These are phyloP conservation scores for Didymella arachidicola DNA, from an alignment of 2,329 filamentous ascomycete genomes.

Conservation along the genomic window DNA sequence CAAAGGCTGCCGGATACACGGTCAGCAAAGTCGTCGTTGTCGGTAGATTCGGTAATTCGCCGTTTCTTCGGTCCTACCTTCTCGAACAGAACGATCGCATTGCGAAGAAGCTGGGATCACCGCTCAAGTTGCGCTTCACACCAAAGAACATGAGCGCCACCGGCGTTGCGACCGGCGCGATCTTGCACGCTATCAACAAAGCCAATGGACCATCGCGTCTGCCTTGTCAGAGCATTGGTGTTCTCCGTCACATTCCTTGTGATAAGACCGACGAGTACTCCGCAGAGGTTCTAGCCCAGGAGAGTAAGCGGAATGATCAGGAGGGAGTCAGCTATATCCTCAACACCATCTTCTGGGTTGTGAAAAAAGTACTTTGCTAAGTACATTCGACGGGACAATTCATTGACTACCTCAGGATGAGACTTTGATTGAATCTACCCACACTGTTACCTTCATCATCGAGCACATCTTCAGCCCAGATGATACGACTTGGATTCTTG, in stretches of 20 bases:
- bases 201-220: slow-evolving; percentile 18
- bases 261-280: slow-evolving; percentile 1
- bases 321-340: slow-evolving; percentile 5
- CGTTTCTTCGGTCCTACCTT: slow-evolving; percentile 16
- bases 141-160: slow-evolving; percentile 15
- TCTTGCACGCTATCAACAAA: slow-evolving; percentile 26
- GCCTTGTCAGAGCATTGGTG: slow-evolving; percentile 21
- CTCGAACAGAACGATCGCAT: slow-evolving; percentile 1
- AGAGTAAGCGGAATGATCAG: background rate
- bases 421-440: background rate
- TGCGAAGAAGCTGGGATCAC: background rate
- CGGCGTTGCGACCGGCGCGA: slow-evolving; percentile 28
- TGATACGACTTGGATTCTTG: slow-evolving; percentile 6
- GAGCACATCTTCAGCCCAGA: slow-evolving; percentile 4
- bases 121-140: slow-evolving; percentile 4
- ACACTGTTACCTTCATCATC: slow-evolving; percentile 8
- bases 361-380: slow-evolving; percentile 22
- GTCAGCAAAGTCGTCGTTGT: slow-evolving; percentile 23
- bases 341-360: slow-evolving; percentile 26
- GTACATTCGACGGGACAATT: background rate
- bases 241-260: slow-evolving; percentile 18
- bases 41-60: slow-evolving; percentile 27
- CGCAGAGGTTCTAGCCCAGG: slow-evolving; percentile 6
- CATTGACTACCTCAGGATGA: background rate
- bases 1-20: background rate